Conservation (phyloP, 2,329 filamentous ascomycete species). For the Thielaviopsis populi region DNA sequence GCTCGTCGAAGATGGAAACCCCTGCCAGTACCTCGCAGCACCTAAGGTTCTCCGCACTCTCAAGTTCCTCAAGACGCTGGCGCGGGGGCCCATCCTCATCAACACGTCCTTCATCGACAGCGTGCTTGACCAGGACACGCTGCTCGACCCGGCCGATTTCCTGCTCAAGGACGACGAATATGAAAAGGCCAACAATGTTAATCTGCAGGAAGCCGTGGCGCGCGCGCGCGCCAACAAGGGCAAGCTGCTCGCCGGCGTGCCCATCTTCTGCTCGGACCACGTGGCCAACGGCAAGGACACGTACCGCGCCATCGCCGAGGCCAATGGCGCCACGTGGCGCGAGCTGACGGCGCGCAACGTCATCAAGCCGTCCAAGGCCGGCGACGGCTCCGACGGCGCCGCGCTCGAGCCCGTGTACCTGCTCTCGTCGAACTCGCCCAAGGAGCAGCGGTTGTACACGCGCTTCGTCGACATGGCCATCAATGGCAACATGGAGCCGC, state of each 20-base stretch:
- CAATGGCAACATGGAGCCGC: constrained; percentile 62
- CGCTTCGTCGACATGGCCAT: constrained; percentile 67
- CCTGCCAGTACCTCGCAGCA: constrained; percentile 75
- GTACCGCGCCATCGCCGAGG: constrained; percentile 70
- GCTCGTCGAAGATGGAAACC: constrained; percentile 58
- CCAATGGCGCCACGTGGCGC: constrained; percentile 74
- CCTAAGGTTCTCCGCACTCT: constrained; percentile 76
- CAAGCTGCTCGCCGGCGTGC: constrained; percentile 57
- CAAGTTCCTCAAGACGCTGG: constrained; percentile 83
- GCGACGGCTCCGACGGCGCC: constrained; percentile 36
- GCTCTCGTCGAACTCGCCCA: constrained; percentile 50
- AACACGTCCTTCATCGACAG: constrained; percentile 64
- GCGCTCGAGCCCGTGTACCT: constrained; percentile 64
- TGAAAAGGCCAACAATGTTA: constrained; percentile 57
- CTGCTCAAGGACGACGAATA: constrained; percentile 54
- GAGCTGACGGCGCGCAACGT: constrained; percentile 60
- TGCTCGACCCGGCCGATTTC: constrained; percentile 51
- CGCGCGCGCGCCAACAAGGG: constrained; percentile 65
- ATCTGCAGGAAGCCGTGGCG: constrained; percentile 49
- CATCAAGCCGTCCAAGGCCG: constrained; percentile 45
- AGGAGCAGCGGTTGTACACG: constrained; percentile 62
- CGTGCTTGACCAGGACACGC: constrained; percentile 52
- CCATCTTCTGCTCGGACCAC: constrained; percentile 69
- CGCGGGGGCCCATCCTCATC: constrained; percentile 63
- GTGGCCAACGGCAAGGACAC: constrained; percentile 71